A percentile compares a stretch with the other conserved stretches of the same genome.
Conservation (phyloP, 2,329 filamentous ascomycete species). For the Verticillium nonalfalfae region DNA sequence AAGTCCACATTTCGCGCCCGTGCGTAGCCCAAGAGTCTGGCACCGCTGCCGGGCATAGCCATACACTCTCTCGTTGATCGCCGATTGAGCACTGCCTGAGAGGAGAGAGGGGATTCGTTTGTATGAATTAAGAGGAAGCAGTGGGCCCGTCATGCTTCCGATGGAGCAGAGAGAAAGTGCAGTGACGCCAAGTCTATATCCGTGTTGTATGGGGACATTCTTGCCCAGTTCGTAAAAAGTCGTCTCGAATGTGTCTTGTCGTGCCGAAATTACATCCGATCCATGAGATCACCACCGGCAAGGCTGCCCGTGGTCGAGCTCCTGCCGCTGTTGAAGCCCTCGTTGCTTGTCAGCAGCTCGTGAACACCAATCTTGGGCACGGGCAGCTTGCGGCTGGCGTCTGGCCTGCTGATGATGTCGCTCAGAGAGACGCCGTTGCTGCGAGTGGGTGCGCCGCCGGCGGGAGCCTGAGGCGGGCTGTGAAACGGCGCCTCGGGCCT, state of each 20-base stretch:
- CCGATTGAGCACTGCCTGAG: neutral
- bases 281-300: constrained; percentile 63
- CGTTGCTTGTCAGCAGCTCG: constrained; percentile 66
- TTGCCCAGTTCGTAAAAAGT: constrained; percentile 27
- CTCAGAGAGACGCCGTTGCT: constrained; percentile 72
- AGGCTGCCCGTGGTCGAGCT: constrained; percentile 75
- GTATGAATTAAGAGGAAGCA: neutral
- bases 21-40: neutral
- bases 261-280: constrained; percentile 34
- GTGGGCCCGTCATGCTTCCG: neutral
- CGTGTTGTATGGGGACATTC: constrained; percentile 29
- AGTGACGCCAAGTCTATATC: constrained; percentile 27
- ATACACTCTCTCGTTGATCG: neutral
- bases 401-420: constrained; percentile 86
- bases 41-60: neutral
- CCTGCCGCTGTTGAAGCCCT: constrained; percentile 65
- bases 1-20: neutral
- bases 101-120: neutral
- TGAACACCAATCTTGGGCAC: constrained; percentile 87
- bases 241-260: constrained; percentile 8
- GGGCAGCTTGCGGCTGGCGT: constrained; percentile 83
- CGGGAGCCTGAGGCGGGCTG: constrained; percentile 41
- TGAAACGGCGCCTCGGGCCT: constrained; percentile 37
- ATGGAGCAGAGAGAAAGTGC: constrained; percentile 2
- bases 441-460: constrained; percentile 37